phyloP scores from a whole-genome alignment of 257 asterid species.

The Sherardia arvensis region DNA sequence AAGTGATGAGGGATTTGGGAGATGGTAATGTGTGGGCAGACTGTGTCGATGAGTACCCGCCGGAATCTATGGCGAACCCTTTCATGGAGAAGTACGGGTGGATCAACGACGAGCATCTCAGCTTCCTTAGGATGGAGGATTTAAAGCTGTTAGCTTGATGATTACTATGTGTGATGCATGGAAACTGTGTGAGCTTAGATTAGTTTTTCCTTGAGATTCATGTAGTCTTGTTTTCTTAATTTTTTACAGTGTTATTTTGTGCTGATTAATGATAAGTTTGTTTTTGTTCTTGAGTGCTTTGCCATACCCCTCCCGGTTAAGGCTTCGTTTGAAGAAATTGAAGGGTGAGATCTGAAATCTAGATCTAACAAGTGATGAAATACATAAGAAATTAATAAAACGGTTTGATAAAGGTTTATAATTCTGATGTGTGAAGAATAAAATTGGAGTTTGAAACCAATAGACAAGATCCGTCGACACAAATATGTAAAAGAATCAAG shows the following conservation, averaged over 20 bases:
- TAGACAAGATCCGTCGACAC: too few species aligned
- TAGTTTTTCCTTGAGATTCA: too few species aligned
- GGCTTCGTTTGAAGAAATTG: too few species aligned
- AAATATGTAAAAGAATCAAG: too few species aligned
- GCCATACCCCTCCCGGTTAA: neutral
- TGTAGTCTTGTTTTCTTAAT: too few species aligned
- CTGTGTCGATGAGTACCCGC: conserved; percentile 49
- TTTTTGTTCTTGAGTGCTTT: neutral
- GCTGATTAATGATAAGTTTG: neutral
- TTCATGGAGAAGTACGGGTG: conserved; percentile 77
- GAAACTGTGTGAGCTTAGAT: neutral
- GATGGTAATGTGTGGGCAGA: conserved; percentile 57
- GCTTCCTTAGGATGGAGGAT: neutral
- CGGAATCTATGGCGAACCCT: conserved; percentile 44
- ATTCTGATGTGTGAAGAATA: too few species aligned
- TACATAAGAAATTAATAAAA: too few species aligned
- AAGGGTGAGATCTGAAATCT: too few species aligned
- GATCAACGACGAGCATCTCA: conserved; percentile 57
- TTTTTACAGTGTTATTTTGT: neutral
- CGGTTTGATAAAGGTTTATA: too few species aligned
- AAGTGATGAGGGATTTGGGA: conserved; percentile 66
- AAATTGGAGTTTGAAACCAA: too few species aligned
- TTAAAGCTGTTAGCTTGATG: neutral
- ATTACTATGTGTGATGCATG: too few species aligned
- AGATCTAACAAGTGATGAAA: too few species aligned